These are phyloP conservation scores for Emmonsiellopsis sp. DNA, from an alignment of 2,329 filamentous ascomycete genomes.

Conservation along the genomic window DNA sequence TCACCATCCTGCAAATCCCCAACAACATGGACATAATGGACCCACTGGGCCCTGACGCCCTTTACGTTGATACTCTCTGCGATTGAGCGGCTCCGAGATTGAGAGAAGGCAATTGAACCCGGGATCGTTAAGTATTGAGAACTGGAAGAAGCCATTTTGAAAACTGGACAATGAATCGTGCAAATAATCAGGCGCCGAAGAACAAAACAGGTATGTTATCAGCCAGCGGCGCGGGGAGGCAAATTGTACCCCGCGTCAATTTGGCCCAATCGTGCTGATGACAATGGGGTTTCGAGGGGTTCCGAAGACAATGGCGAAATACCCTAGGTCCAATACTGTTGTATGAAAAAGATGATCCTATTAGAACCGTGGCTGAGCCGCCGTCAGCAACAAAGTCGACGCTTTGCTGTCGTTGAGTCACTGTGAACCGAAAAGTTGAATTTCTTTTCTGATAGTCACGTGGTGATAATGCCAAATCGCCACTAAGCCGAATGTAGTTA, in stretches of 20 bases:
- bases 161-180: neutral
- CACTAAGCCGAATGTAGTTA: too few relatives aligned
- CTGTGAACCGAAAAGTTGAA: neutral
- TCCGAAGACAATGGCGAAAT: neutral
- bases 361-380: neutral
- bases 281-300: neutral
- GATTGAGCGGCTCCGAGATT: slow-evolving; percentile 35
- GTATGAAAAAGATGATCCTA: neutral
- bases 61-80: slow-evolving; percentile 32
- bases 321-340: neutral
- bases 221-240: neutral
- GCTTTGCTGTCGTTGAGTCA: neutral
- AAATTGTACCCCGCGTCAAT: neutral
- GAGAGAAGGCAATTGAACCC: slow-evolving; percentile 36
- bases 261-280: neutral
- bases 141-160: slow-evolving; percentile 25
- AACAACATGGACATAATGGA: slow-evolving; percentile 58
- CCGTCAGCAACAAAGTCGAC: neutral
- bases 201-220: neutral
- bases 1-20: slow-evolving; percentile 38
- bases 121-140: slow-evolving; percentile 27
- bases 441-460: neutral
- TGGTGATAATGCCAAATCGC: neutral
- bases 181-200: neutral
- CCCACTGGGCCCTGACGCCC: slow-evolving; percentile 37